These are phyloP conservation scores for Yamadazyma ubonensis DNA, from an alignment of 805 yeast species.

Conservation along the genomic window DNA sequence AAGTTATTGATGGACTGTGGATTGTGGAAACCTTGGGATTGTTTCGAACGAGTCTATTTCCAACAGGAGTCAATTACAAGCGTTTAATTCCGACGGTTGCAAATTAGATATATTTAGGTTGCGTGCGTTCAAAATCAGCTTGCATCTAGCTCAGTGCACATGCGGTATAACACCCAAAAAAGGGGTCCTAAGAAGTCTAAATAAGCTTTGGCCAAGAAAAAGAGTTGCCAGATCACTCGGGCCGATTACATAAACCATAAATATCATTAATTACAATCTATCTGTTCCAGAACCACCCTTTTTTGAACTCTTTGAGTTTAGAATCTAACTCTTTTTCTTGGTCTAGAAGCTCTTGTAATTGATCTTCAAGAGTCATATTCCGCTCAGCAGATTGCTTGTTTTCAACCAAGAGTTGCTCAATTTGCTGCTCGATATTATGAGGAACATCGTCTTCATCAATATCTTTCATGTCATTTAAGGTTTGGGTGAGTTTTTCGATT, in stretches of 20 bases:
- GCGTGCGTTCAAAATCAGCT: too few species aligned
- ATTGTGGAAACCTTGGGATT: not conserved
- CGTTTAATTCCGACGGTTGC: not conserved
- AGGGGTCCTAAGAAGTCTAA: not conserved
- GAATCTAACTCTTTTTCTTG: slow-evolving; percentile 13
- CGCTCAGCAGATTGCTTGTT: slow-evolving; percentile 41
- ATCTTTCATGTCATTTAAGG: slow-evolving; percentile 37
- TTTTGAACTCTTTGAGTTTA: slow-evolving; percentile 12
- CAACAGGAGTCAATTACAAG: not conserved
- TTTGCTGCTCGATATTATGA: slow-evolving; percentile 34
- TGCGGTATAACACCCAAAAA: not conserved
- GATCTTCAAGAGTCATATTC: slow-evolving; percentile 39
- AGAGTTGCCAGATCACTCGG: too few species aligned
- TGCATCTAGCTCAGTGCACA: too few species aligned
- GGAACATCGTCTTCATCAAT: slow-evolving; percentile 28
- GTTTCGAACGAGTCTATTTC: not conserved
- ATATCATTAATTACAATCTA: too few species aligned
- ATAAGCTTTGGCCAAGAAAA: too few species aligned
- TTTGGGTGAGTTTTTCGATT: slow-evolving; percentile 31
- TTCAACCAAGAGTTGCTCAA: slow-evolving; percentile 32
- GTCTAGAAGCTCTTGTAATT: slow-evolving; percentile 19
- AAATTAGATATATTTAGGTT: too few species aligned
- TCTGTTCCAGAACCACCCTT: slow-evolving; percentile 17
- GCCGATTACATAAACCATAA: too few species aligned
- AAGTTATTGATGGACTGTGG: too few species aligned